Conservation (phyloP, 768 basidiomycete genomes). For the Kockovaella imperatae region DNA sequence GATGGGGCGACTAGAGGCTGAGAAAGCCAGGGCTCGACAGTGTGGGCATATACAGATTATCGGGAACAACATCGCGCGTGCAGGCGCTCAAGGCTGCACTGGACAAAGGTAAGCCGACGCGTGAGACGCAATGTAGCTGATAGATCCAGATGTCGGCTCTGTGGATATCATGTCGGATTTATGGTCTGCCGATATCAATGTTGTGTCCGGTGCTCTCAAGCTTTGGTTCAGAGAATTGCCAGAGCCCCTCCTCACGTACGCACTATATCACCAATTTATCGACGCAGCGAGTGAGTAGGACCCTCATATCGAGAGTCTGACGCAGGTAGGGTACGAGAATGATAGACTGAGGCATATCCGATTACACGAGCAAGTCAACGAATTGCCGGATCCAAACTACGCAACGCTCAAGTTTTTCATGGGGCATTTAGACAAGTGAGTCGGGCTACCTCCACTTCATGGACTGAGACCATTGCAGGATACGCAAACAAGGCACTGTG, state of each 20-base stretch:
- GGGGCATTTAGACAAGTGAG: slow-evolving; percentile 83
- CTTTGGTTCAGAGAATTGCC: slow-evolving; percentile 94
- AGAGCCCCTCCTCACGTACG: slow-evolving; percentile 77
- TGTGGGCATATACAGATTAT: slow-evolving; percentile 89
- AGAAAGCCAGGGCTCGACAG: slow-evolving; percentile 50
- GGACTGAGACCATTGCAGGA: slow-evolving; percentile 48
- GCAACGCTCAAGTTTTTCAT: slow-evolving; percentile 92
- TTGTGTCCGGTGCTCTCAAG: slow-evolving; percentile 87
- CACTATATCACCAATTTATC: slow-evolving; percentile 82
- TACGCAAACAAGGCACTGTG: slow-evolving; percentile 62
- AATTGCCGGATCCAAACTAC: slow-evolving; percentile 97
- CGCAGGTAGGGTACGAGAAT: slow-evolving; percentile 55
- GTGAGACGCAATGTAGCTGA: background rate
- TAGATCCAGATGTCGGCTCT: background rate
- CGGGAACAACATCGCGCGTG: slow-evolving; percentile 82
- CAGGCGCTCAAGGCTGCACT: slow-evolving; percentile 69
- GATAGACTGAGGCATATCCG: slow-evolving; percentile 91
- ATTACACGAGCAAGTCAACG: slow-evolving; percentile 93
- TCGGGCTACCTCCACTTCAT: slow-evolving; percentile 4
- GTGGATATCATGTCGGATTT: slow-evolving; percentile 73
- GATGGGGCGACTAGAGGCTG: background rate
- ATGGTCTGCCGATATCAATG: slow-evolving; percentile 91
- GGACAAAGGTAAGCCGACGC: slow-evolving; percentile 63
- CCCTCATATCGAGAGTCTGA: background rate
- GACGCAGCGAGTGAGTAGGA: slow-evolving; percentile 80